Percentiles rank a stretch among this genome's conserved stretches.
Conservation (phyloP, 2,329 filamentous ascomycete genomes). For the Didymosphaeria variabile region DNA sequence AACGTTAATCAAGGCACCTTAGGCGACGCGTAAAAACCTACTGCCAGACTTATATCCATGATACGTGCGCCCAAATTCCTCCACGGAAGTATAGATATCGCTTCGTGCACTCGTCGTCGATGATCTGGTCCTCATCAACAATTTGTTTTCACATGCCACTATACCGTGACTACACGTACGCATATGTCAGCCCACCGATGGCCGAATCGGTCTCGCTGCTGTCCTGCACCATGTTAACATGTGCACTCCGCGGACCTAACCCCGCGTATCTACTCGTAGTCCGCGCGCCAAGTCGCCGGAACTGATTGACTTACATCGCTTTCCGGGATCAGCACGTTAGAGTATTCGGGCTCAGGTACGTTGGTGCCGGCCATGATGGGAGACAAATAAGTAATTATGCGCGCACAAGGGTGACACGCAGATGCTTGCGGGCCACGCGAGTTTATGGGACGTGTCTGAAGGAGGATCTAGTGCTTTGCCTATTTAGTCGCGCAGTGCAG, state of each 20-base stretch:
- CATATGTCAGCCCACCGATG: slow-evolving; percentile 29
- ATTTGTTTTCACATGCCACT: neutral
- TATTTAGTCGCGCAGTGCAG: neutral
- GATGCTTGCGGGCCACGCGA: slow-evolving; percentile 14
- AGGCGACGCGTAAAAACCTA: slow-evolving; percentile 11
- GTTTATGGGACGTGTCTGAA: neutral
- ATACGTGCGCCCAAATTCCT: slow-evolving; percentile 30
- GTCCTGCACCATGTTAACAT: slow-evolving; percentile 15
- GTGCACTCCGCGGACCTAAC: neutral
- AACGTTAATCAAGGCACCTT: neutral
- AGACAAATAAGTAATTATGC: neutral
- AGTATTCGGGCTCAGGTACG: slow-evolving; percentile 1
- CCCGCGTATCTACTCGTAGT: neutral
- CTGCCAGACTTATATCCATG: slow-evolving; percentile 31
- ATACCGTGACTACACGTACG: slow-evolving; percentile 18
- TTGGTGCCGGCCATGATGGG: slow-evolving; percentile 5
- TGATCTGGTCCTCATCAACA: slow-evolving; percentile 10
- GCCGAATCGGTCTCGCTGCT: slow-evolving; percentile 25
- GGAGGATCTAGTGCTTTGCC: neutral
- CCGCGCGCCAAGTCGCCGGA: slow-evolving; percentile 2
- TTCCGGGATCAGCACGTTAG: slow-evolving; percentile 22
- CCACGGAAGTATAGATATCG: slow-evolving; percentile 22
- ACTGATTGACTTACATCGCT: slow-evolving; percentile 23
- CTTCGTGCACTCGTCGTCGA: slow-evolving; percentile 26
- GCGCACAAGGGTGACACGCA: slow-evolving; percentile 12